These are phyloP conservation scores for Myxozyma udenii DNA, from an alignment of 805 yeast species.

Conservation along the genomic window DNA sequence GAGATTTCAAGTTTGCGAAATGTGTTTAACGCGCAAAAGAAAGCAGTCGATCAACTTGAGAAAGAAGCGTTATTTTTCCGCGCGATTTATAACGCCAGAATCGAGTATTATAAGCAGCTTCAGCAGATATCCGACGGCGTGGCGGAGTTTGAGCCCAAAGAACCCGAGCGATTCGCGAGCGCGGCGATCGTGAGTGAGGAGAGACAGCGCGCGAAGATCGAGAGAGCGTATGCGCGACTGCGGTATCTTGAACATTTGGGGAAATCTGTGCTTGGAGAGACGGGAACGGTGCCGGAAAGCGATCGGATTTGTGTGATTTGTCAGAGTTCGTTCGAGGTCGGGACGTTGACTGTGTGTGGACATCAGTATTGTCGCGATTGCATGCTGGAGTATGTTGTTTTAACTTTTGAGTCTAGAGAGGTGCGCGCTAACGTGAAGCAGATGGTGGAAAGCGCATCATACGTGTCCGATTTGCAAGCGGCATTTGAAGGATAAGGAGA, in stretches of 20 bases:
- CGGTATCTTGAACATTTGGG: constrained; percentile 50
- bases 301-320: constrained; percentile 73
- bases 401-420: neutral
- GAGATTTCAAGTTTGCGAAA: constrained; percentile 12
- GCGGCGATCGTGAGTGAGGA: constrained; percentile 30
- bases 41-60: constrained; percentile 42
- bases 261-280: constrained; percentile 27
- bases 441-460: constrained; percentile 59
- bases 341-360: constrained; percentile 85
- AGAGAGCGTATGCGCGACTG: constrained; percentile 42
- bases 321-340: constrained; percentile 62
- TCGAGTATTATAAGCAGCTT: constrained; percentile 77
- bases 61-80: constrained; percentile 54
- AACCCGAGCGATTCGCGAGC: constrained; percentile 31
- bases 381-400: constrained; percentile 45
- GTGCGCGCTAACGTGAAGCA: neutral
- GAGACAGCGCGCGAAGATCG: constrained; percentile 23
- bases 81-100: constrained; percentile 70
- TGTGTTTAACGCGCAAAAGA: constrained; percentile 42
- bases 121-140: constrained; percentile 87
- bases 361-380: constrained; percentile 87
- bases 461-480: constrained; percentile 83
- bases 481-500: constrained; percentile 47
- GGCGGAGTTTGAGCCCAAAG: constrained; percentile 44
- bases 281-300: constrained; percentile 38